A percentile compares a stretch with the other conserved stretches of the same genome.
Conservation (phyloP, 306 rosid species). For the Rosa rugosa region DNA sequence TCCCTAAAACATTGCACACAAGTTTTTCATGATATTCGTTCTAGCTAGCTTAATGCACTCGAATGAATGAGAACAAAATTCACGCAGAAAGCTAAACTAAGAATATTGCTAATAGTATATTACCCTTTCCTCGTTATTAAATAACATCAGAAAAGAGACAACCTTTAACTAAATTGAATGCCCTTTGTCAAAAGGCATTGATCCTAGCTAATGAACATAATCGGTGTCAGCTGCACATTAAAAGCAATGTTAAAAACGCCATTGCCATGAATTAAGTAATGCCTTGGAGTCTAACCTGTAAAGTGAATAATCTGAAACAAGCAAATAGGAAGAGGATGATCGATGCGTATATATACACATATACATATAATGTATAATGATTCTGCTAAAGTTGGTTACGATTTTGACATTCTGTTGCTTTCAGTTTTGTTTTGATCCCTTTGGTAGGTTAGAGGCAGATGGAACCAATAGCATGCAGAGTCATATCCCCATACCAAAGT, state of each 20-base stretch:
- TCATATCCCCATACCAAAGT: constrained; percentile 29
- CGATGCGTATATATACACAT: not conserved
- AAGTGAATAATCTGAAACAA: constrained; percentile 17
- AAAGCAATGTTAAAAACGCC: constrained; percentile 26
- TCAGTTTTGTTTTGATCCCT: constrained; percentile 35
- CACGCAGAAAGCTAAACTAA: not conserved
- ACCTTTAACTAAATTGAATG: constrained; percentile 19
- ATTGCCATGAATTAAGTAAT: constrained; percentile 9
- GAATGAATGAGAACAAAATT: not conserved
- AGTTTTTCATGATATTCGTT: too few relatives aligned
- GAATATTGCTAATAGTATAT: not conserved
- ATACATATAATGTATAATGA: not conserved
- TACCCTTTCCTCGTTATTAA: not conserved
- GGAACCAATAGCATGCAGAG: constrained; percentile 49
- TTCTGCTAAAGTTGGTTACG: constrained; percentile 27
- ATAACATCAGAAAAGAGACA: not conserved
- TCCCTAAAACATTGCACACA: too few relatives aligned
- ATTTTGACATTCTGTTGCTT: constrained; percentile 39
- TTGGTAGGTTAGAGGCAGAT: constrained; percentile 39
- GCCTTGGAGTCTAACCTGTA: constrained; percentile 10
- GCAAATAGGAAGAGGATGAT: constrained; percentile 13
- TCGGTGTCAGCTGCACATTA: constrained; percentile 37
- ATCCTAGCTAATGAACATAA: constrained; percentile 27
- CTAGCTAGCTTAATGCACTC: too few relatives aligned
- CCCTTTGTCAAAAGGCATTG: constrained; percentile 32